A percentile compares a stretch with the other conserved stretches of the same genome.
Evolutionary conservation across 2,329 filamentous ascomycete species (phyloP).

Genomic region (Xylaria sp.): DNA sequence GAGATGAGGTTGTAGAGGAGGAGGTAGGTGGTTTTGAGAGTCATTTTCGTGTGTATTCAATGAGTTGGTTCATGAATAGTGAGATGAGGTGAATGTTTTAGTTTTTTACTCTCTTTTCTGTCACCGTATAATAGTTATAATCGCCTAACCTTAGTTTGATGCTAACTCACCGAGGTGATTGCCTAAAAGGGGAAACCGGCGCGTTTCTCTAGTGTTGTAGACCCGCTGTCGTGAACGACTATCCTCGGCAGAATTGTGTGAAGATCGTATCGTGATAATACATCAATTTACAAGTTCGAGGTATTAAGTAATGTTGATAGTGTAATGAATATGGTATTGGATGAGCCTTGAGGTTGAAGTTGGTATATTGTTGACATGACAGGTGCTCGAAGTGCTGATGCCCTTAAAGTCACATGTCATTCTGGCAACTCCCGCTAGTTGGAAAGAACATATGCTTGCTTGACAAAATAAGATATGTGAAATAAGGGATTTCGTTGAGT

Average conservation of each 20-base stretch:
- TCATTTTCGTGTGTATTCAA: not conserved
- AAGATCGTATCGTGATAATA: not conserved
- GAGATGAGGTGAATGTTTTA: not conserved
- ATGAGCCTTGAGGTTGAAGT: not conserved
- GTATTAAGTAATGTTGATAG: not conserved
- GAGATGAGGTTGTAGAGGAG: conserved; percentile 38
- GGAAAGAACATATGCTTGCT: not conserved
- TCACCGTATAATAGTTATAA: no score
- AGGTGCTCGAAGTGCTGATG: not conserved
- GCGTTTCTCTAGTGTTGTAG: not conserved
- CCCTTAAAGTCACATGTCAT: not conserved
- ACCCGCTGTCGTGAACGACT: conserved; percentile 2
- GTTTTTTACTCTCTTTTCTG: not conserved
- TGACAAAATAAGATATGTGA: not conserved
- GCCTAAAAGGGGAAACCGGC: conserved; percentile 12
- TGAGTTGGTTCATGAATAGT: not conserved
- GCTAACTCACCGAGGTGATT: not conserved
- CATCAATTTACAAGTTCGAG: not conserved
- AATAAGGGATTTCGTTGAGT: not conserved
- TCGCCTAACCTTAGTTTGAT: not conserved
- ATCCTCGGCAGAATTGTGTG: not conserved
- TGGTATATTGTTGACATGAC: no score
- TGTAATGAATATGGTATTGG: not conserved
- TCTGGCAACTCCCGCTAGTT: not conserved
- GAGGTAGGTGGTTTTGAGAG: conserved; percentile 30